phyloP scores from a whole-genome alignment of 768 basidiomycete genomes.

The Rickenella mellea region DNA sequence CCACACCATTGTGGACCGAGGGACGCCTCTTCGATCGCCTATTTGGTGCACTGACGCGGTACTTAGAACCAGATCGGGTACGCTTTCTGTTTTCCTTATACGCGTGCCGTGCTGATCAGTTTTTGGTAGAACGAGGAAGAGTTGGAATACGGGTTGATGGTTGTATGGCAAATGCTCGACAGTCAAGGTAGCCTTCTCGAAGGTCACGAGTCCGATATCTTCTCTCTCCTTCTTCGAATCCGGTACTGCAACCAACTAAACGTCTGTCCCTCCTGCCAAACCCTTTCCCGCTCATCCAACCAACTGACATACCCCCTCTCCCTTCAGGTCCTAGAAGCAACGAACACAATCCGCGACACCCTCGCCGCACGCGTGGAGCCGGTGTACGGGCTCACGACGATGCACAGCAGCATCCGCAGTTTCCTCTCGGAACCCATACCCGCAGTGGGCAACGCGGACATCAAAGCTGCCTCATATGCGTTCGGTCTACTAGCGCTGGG shows the following conservation, averaged over 20 bases:
- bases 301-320: slow-evolving; percentile 2
- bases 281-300: slow-evolving; percentile 1
- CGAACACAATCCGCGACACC: slow-evolving; percentile 70
- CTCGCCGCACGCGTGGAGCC: slow-evolving; percentile 67
- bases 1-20: slow-evolving; percentile 61
- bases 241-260: slow-evolving; percentile 65
- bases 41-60: slow-evolving; percentile 55
- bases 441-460: slow-evolving; percentile 31
- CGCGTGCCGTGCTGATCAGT: background rate
- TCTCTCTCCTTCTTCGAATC: slow-evolving; percentile 58
- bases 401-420: slow-evolving; percentile 61
- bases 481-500: slow-evolving; percentile 80
- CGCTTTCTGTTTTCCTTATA: background rate
- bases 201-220: slow-evolving; percentile 70
- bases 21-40: slow-evolving; percentile 63
- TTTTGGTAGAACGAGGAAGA: slow-evolving; percentile 44
- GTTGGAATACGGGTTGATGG: slow-evolving; percentile 71
- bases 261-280: slow-evolving; percentile 26
- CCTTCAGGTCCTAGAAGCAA: slow-evolving; percentile 81
- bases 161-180: slow-evolving; percentile 78
- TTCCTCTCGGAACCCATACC: slow-evolving; percentile 50
- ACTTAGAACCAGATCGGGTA: slow-evolving; percentile 11
- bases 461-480: slow-evolving; percentile 60
- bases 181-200: slow-evolving; percentile 66
- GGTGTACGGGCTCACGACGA: slow-evolving; percentile 76